A percentile compares a stretch with the other conserved stretches of the same genome.
Conservation (phyloP, 805 yeast species). For the Wickerhamomyces rabaulensis region DNA sequence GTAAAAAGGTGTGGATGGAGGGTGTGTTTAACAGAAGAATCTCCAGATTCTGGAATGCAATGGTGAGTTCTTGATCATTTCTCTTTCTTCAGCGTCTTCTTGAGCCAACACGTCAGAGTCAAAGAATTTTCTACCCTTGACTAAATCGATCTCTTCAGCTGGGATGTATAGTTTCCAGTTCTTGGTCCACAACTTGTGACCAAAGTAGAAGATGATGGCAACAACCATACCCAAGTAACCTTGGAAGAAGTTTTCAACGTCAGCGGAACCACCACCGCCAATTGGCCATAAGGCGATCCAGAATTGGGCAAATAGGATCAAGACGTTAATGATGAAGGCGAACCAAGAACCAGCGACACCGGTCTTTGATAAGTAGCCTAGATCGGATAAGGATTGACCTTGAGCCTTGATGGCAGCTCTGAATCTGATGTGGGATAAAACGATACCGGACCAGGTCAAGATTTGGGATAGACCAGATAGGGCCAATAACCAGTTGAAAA, state of each 20-base stretch:
- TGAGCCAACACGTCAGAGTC: conserved; percentile 32
- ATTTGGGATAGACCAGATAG: conserved; percentile 57
- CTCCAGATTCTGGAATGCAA: conserved; percentile 6
- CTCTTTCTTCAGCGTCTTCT: conserved; percentile 31
- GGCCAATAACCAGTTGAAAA: conserved; percentile 60
- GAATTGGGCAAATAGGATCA: conserved; percentile 53
- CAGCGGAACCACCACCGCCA: conserved; percentile 31
- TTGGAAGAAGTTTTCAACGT: conserved; percentile 41
- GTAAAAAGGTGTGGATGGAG: neutral
- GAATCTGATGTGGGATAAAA: conserved; percentile 50
- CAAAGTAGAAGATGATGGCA: conserved; percentile 38
- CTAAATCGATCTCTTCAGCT: conserved; percentile 48
- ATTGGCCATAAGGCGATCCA: conserved; percentile 63
- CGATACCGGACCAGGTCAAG: conserved; percentile 58
- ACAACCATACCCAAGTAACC: conserved; percentile 45
- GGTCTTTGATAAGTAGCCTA: conserved; percentile 45
- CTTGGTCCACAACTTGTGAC: conserved; percentile 38
- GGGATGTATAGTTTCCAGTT: conserved; percentile 30
- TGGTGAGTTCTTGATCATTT: conserved; percentile 11
- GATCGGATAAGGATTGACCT: conserved; percentile 40
- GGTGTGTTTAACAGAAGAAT: conserved; percentile 5
- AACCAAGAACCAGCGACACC: conserved; percentile 49
- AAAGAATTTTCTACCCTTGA: conserved; percentile 44
- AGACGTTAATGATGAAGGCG: conserved; percentile 40
- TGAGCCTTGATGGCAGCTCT: conserved; percentile 52